phyloP scores from a whole-genome alignment of 2,329 filamentous ascomycete species.

The Colletotrichum noveboracense region DNA sequence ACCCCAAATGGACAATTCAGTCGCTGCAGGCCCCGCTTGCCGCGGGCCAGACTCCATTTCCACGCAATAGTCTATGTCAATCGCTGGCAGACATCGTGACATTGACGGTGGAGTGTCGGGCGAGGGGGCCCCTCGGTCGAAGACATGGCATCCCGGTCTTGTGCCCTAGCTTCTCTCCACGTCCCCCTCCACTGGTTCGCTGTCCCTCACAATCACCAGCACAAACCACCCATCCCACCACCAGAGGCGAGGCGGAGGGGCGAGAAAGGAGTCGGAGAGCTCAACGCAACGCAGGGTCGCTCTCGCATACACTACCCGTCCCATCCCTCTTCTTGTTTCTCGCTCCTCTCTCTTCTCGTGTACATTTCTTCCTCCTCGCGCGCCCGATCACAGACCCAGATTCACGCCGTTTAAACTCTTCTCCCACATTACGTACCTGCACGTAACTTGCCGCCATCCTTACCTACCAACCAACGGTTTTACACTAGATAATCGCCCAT shows the following conservation, averaged over 20 bases:
- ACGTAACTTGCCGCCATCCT: not conserved
- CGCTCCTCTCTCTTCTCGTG: not conserved
- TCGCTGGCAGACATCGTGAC: not conserved
- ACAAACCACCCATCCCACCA: not conserved
- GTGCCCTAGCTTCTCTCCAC: conserved; percentile 2
- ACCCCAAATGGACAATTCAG: not conserved
- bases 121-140: not conserved
- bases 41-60: conserved; percentile 8
- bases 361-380: not conserved
- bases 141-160: conserved; percentile 3
- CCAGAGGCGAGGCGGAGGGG: not conserved
- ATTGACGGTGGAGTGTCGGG: conserved; percentile 1
- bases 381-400: not conserved
- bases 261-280: not conserved
- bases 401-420: not conserved
- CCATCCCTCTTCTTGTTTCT: not conserved
- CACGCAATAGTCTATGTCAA: conserved; percentile 3
- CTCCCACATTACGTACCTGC: not conserved
- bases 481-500: not conserved
- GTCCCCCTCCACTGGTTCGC: conserved; percentile 4
- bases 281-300: not conserved
- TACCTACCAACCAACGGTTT: not conserved
- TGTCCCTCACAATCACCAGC: not conserved
- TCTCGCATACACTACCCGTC: not conserved
- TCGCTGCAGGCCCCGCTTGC: not conserved